These are phyloP conservation scores for Fusarium siculi DNA, from an alignment of 2,329 filamentous ascomycete species.

Conservation along the genomic window DNA sequence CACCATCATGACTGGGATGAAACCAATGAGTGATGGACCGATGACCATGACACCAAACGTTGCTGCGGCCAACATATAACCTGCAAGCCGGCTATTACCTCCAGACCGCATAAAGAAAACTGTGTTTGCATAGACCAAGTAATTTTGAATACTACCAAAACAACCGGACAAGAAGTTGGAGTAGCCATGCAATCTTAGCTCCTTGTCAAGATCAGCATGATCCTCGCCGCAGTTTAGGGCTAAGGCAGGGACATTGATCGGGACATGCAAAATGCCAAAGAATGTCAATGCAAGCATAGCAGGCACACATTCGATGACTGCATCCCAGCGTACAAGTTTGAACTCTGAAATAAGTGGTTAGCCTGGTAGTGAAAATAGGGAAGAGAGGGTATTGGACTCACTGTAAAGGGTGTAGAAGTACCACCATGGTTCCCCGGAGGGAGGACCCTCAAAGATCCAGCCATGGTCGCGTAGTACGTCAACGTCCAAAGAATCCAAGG, in stretches of 20 bases:
- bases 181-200: constrained; percentile 90
- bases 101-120: constrained; percentile 96
- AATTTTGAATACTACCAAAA: constrained; percentile 92
- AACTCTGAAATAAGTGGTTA: constrained; percentile 69
- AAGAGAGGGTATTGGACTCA: constrained; percentile 56
- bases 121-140: constrained; percentile 97
- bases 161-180: constrained; percentile 92
- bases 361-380: background rate
- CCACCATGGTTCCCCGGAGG: constrained; percentile 91
- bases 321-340: constrained; percentile 81
- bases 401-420: constrained; percentile 97
- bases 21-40: constrained; percentile 89
- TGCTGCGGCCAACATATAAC: constrained; percentile 81
- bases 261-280: constrained; percentile 96
- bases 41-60: constrained; percentile 86
- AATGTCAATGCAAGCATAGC: constrained; percentile 98
- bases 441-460: constrained; percentile 92
- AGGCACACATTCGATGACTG: constrained; percentile 84
- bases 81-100: constrained; percentile 86
- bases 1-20: constrained; percentile 96
- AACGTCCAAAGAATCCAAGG: constrained; percentile 74
- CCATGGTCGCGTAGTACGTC: constrained; percentile 75
- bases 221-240: constrained; percentile 93
- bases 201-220: constrained; percentile 88
- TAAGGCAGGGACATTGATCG: constrained; percentile 95